Percentiles rank a stretch among this genome's conserved stretches.
Evolutionary conservation across 345 rosid species (phyloP).

Genomic region (Euphorbia lathyris): DNA sequence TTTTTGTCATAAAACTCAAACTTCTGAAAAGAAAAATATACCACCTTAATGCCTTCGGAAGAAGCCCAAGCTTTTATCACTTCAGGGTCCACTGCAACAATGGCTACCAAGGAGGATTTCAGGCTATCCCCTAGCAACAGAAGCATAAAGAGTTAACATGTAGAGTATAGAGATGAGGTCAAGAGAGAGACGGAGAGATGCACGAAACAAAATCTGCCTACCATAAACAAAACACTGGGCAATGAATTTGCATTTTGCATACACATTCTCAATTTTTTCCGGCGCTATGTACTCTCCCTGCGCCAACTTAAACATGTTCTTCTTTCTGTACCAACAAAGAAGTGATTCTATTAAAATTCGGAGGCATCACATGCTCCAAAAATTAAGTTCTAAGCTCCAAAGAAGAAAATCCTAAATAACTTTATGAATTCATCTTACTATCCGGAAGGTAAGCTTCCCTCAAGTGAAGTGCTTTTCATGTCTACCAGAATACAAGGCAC

Average conservation of each 20-base stretch:
- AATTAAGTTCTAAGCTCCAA: neutral
- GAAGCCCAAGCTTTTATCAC: conserved; percentile 75
- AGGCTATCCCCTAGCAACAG: conserved; percentile 79
- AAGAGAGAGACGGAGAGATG: conserved; percentile 5
- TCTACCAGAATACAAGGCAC: neutral
- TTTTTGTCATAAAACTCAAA: neutral
- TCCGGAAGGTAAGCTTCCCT: neutral
- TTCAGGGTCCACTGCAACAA: conserved; percentile 84
- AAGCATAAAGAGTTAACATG: conserved; percentile 18
- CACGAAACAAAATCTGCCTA: conserved; percentile 21
- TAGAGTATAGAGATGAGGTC: neutral
- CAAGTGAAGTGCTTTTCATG: neutral
- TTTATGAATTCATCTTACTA: conserved; percentile 1
- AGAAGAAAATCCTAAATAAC: neutral
- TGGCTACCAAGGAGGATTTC: conserved; percentile 78
- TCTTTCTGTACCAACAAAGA: conserved; percentile 59
- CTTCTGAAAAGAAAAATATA: neutral
- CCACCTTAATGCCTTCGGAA: conserved; percentile 81
- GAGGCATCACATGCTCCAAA: neutral
- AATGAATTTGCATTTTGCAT: conserved; percentile 80
- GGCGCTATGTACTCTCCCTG: conserved; percentile 99
- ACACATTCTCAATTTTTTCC: conserved; percentile 93
- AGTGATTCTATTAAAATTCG: conserved; percentile 1
- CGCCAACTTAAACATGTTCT: conserved; percentile 96
- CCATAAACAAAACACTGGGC: conserved; percentile 89